Evolutionary conservation across 2,329 filamentous ascomycete species (phyloP).

Genomic region (Clonostachys rhizophaga): DNA sequence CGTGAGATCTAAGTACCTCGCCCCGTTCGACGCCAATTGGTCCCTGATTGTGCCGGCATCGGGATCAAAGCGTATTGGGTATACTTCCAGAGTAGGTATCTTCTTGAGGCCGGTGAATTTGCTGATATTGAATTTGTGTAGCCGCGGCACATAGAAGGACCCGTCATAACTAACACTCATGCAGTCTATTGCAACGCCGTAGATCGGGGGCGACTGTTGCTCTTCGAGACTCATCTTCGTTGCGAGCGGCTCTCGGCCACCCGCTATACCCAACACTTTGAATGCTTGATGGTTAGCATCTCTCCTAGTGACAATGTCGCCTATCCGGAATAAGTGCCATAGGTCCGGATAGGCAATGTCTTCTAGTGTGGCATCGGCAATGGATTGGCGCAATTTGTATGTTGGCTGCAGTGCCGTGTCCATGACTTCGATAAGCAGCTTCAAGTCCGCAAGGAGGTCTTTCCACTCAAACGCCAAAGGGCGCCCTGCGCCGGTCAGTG

Average conservation of each 20-base stretch:
- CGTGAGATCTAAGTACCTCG: not conserved
- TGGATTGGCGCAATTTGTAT: conserved; percentile 2
- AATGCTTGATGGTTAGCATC: not conserved
- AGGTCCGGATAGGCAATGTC: conserved; percentile 7
- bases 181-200: conserved; percentile 6
- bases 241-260: conserved; percentile 1
- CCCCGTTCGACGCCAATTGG: not conserved
- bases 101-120: conserved; percentile 3
- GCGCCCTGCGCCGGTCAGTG: not conserved
- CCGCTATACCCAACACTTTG: conserved; percentile 1
- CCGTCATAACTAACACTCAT: conserved; percentile 3
- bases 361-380: conserved; percentile 2
- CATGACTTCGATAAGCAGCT: conserved; percentile 7
- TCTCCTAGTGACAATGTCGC: conserved; percentile 1
- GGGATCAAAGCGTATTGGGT: conserved; percentile 4
- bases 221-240: not conserved
- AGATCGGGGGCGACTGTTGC: not conserved
- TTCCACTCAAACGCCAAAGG: not conserved
- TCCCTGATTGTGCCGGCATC: not conserved
- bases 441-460: conserved; percentile 2
- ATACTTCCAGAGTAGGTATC: conserved; percentile 2
- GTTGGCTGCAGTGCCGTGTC: conserved; percentile 5
- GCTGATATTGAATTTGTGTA: conserved; percentile 4
- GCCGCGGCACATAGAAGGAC: conserved; percentile 1
- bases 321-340: conserved; percentile 7